A percentile compares a stretch with the other conserved stretches of the same genome.
Evolutionary conservation across 73 alveolate genomes (phyloP).

Genomic region (Tetrahymena thermophila): DNA sequence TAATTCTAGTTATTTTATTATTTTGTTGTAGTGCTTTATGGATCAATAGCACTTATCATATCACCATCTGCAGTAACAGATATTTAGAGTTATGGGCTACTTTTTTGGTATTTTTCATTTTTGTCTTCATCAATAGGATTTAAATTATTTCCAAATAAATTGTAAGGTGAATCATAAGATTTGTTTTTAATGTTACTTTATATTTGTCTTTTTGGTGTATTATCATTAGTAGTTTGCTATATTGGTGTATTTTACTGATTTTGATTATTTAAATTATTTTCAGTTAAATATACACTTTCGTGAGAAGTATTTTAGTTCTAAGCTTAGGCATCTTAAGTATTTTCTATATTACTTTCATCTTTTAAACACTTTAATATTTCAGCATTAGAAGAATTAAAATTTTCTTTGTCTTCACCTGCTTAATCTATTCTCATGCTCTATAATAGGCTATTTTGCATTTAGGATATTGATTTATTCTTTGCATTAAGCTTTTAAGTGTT

Average conservation of each 20-base stretch:
- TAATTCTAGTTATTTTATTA: neutral
- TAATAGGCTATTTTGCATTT: neutral
- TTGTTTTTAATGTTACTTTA: neutral
- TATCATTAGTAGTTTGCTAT: neutral
- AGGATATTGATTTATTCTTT: neutral
- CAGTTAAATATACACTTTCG: neutral
- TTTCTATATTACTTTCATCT: neutral
- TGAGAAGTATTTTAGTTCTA: neutral
- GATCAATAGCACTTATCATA: neutral
- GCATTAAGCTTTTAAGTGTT: neutral
- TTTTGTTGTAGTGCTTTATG: neutral
- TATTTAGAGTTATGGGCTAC: neutral
- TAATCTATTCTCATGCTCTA: neutral
- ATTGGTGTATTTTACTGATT: neutral
- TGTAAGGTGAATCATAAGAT: neutral
- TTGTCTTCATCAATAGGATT: neutral
- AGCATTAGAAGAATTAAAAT: neutral
- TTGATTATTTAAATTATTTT: neutral
- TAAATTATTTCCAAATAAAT: neutral
- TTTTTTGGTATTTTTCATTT: neutral
- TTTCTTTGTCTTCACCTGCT: neutral
- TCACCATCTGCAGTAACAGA: neutral
- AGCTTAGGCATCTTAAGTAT: neutral
- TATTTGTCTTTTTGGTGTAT: neutral
- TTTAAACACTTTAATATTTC: neutral